A percentile compares a stretch with the other conserved stretches of the same genome.
These are phyloP conservation scores for Clarkia xantiana DNA, from an alignment of 345 rosid species.

Conservation along the genomic window DNA sequence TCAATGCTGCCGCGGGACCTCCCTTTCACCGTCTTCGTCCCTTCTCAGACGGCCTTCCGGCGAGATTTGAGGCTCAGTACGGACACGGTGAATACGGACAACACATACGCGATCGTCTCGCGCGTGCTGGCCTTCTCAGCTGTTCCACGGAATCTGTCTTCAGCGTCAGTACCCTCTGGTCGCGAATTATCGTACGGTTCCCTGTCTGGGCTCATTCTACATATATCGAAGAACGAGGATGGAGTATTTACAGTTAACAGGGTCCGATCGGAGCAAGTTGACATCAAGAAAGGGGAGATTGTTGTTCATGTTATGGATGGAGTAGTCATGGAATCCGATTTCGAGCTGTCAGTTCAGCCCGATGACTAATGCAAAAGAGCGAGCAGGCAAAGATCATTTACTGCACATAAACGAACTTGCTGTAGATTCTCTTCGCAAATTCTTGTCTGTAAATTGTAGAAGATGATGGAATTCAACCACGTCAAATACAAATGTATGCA, in stretches of 20 bases:
- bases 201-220: slow-evolving; percentile 41
- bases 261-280: slow-evolving; percentile 35
- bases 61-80: slow-evolving; percentile 44
- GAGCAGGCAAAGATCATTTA: too few species aligned
- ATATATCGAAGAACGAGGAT: slow-evolving; percentile 23
- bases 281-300: slow-evolving; percentile 35
- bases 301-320: slow-evolving; percentile 56
- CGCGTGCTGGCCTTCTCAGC: slow-evolving; percentile 61
- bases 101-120: slow-evolving; percentile 44
- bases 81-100: slow-evolving; percentile 19
- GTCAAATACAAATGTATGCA: too few species aligned
- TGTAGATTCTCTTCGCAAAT: background rate
- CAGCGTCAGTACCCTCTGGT: slow-evolving; percentile 8
- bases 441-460: too few species aligned
- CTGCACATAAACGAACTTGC: background rate
- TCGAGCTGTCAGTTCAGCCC: slow-evolving; percentile 49
- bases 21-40: slow-evolving; percentile 62
- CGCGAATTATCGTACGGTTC: slow-evolving; percentile 48
- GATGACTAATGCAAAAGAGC: slow-evolving; percentile 20
- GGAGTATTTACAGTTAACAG: slow-evolving; percentile 48
- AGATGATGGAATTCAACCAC: too few species aligned
- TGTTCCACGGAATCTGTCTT: slow-evolving; percentile 37
- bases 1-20: slow-evolving; percentile 70
- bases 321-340: slow-evolving; percentile 72
- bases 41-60: slow-evolving; percentile 41